A percentile compares a stretch with the other conserved stretches of the same genome.
These are phyloP conservation scores for Moesziomyces parantarcticus DNA, from an alignment of 1,284 basidiomycete species.

Conservation along the genomic window DNA sequence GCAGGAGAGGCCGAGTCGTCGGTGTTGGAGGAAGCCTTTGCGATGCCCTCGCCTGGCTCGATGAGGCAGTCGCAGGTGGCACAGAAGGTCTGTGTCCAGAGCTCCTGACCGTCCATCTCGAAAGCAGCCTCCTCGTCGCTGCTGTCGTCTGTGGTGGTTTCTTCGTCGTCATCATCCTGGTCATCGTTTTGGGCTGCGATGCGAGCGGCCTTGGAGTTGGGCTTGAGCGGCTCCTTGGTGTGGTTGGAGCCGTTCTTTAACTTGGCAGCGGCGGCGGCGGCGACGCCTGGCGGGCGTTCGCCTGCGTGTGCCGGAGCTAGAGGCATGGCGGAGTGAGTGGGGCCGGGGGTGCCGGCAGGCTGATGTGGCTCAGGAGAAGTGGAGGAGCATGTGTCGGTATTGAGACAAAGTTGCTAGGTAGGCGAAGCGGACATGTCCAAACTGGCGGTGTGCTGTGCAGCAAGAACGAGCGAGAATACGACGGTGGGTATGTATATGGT, in stretches of 20 bases:
- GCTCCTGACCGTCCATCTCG: conserved; percentile 63
- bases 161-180: conserved; percentile 38
- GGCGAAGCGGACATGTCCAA: no score
- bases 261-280: neutral
- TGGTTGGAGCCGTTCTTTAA: conserved; percentile 4
- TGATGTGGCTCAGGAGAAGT: neutral
- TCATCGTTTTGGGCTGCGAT: conserved; percentile 3
- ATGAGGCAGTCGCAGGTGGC: conserved; percentile 61
- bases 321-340: conserved; percentile 26
- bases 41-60: conserved; percentile 56
- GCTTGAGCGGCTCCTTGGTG: conserved; percentile 21
- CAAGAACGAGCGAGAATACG: no score
- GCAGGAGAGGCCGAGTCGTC: conserved; percentile 6
- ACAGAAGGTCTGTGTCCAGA: conserved; percentile 61
- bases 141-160: conserved; percentile 40
- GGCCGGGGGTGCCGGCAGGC: neutral
- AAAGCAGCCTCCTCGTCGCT: conserved; percentile 54
- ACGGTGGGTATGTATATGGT: no score
- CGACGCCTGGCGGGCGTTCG: conserved; percentile 24
- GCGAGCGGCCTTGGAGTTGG: conserved; percentile 20
- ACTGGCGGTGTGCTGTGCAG: no score
- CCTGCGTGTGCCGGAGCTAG: conserved; percentile 12
- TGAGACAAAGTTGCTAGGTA: no score
- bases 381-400: conserved; percentile 16
- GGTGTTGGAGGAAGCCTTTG: conserved; percentile 8